Percentiles rank a stretch among this genome's conserved stretches.
Conservation (phyloP, 1,284 basidiomycete species). For the Tilletia caries region DNA sequence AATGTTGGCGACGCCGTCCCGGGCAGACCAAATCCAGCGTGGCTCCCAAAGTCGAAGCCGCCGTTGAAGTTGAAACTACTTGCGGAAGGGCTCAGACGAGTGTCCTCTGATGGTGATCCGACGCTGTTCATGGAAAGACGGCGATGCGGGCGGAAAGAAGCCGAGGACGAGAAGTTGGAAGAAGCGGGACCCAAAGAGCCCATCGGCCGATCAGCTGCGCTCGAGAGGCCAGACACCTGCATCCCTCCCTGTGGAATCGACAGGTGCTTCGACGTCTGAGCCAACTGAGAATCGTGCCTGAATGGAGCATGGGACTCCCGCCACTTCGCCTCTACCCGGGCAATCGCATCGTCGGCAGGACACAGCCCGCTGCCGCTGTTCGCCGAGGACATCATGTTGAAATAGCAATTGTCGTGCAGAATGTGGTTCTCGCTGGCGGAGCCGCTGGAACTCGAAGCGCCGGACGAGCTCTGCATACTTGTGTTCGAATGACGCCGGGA, state of each 20-base stretch:
- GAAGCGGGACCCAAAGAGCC: neutral
- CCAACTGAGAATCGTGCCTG: constrained; percentile 1
- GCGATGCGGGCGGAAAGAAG: neutral
- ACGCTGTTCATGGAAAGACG: no score
- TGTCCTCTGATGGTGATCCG: no score
- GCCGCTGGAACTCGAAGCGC: neutral
- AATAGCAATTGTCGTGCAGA: no score
- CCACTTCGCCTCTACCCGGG: neutral
- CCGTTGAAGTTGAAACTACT: no score
- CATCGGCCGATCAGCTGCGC: neutral
- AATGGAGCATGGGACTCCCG: neutral
- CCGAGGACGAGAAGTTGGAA: no score
- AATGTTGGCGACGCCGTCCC: neutral
- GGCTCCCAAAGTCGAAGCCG: neutral
- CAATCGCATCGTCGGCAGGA: neutral
- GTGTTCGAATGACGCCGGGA: neutral
- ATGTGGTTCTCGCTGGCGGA: no score
- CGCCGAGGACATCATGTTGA: neutral
- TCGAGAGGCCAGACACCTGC: neutral
- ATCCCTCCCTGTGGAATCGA: no score
- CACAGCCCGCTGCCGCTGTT: neutral
- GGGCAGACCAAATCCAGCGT: neutral
- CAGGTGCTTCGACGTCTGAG: neutral
- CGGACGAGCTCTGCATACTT: neutral
- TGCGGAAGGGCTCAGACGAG: neutral